Conservation (phyloP, 2,329 filamentous ascomycete genomes). For the Pseudocercospora fuligena region DNA sequence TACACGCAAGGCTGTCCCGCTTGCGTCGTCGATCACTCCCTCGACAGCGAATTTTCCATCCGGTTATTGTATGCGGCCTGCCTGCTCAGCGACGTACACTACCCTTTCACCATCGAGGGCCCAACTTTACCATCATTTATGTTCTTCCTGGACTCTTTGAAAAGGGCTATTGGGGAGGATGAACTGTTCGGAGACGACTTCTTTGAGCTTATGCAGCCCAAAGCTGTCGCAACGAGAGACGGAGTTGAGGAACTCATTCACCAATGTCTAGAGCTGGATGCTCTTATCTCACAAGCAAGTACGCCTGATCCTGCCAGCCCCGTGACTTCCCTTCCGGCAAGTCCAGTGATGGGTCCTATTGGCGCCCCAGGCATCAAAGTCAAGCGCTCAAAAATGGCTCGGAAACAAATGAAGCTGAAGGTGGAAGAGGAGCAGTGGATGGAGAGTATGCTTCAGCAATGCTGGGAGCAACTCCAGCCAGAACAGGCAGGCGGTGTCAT, state of each 20-base stretch:
- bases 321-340: conserved; percentile 22
- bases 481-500: conserved; percentile 10
- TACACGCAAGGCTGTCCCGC: conserved; percentile 60
- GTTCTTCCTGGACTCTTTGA: conserved; percentile 50
- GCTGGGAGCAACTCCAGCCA: conserved; percentile 45
- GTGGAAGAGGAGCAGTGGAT: conserved; percentile 51
- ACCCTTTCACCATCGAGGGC: conserved; percentile 40
- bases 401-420: conserved; percentile 50
- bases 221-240: conserved; percentile 48
- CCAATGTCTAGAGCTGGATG: conserved; percentile 52
- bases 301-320: conserved; percentile 35
- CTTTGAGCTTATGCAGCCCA: conserved; percentile 50
- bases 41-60: conserved; percentile 55
- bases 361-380: conserved; percentile 41
- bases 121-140: conserved; percentile 43
- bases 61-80: conserved; percentile 54
- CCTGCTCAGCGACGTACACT: conserved; percentile 50
- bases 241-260: conserved; percentile 53
- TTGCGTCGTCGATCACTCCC: conserved; percentile 50
- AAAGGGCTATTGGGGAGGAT: conserved; percentile 47
- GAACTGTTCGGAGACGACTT: conserved; percentile 52
- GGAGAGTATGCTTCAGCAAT: conserved; percentile 48
- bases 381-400: conserved; percentile 51
- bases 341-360: conserved; percentile 33
- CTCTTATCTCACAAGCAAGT: conserved; percentile 32